Evolutionary conservation across 768 basidiomycete species (phyloP).

Genomic region (Amanita brunnescens): DNA sequence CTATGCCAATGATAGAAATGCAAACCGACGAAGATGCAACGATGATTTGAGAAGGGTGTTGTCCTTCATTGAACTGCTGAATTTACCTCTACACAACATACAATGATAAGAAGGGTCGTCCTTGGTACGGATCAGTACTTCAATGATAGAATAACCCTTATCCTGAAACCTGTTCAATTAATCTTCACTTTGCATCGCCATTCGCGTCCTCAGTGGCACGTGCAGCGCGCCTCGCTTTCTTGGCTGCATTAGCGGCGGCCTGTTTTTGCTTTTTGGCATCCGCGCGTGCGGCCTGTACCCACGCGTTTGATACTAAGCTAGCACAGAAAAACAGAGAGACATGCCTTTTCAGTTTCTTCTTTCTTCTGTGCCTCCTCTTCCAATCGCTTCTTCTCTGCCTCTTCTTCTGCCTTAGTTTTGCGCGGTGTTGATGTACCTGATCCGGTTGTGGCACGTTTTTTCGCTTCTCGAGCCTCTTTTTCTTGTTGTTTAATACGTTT

Average conservation of each 20-base stretch:
- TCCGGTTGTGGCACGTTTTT: slow-evolving; percentile 49
- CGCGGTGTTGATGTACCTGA: slow-evolving; percentile 50
- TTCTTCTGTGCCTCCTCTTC: slow-evolving; percentile 59
- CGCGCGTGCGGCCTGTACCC: slow-evolving; percentile 41
- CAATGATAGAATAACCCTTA: neutral
- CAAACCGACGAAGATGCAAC: neutral
- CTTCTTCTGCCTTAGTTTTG: slow-evolving; percentile 66
- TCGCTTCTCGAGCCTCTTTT: slow-evolving; percentile 88
- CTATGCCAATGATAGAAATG: too few species aligned
- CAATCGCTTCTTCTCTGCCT: slow-evolving; percentile 65
- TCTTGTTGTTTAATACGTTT: slow-evolving; percentile 95
- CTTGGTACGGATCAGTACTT: neutral
- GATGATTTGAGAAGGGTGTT: neutral
- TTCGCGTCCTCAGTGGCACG: slow-evolving; percentile 39
- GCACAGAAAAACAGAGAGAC: slow-evolving; percentile 9
- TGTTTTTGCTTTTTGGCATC: slow-evolving; percentile 82
- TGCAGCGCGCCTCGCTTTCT: slow-evolving; percentile 72
- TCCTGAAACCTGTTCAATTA: neutral
- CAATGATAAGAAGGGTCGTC: neutral
- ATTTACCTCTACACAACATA: neutral
- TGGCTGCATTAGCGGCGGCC: slow-evolving; percentile 82
- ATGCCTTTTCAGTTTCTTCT: slow-evolving; percentile 79
- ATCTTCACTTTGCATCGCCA: slow-evolving; percentile 1
- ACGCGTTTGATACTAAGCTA: slow-evolving; percentile 3
- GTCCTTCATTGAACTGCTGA: neutral